Evolutionary conservation across 1,284 basidiomycete genomes (phyloP).

Genomic region (Pholiota adiposa): DNA sequence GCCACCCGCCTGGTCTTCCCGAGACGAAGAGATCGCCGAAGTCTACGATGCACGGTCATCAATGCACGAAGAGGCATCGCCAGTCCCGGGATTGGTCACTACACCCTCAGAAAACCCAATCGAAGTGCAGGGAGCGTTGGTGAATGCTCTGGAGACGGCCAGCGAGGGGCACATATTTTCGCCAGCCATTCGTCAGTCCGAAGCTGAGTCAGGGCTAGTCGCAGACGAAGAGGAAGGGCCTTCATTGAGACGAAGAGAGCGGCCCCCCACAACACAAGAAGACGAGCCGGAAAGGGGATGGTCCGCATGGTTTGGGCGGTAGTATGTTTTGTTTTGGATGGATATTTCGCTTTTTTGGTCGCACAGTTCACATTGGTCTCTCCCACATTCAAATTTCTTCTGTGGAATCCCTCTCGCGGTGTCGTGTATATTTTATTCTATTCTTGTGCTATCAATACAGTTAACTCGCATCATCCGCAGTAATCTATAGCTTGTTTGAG

Average conservation of each 20-base stretch:
- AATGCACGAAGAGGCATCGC: background rate
- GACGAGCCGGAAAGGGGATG: conserved; percentile 9
- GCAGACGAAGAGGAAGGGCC: conserved; percentile 15
- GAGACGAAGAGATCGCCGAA: conserved; percentile 5
- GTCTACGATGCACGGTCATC: conserved; percentile 1
- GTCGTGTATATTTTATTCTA: background rate
- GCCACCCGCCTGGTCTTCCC: conserved; percentile 6
- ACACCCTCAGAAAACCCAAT: conserved; percentile 27
- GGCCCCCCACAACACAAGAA: background rate
- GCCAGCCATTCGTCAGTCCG: background rate
- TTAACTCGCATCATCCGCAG: background rate
- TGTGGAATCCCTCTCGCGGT: background rate
- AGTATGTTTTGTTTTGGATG: background rate
- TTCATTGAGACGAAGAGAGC: conserved; percentile 12
- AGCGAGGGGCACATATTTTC: conserved; percentile 20
- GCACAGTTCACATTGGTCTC: too few species aligned
- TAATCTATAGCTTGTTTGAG: background rate
- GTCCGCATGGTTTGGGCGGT: conserved; percentile 21
- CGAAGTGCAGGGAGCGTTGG: conserved; percentile 25
- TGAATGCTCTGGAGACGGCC: conserved; percentile 28
- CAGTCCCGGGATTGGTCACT: conserved; percentile 20
- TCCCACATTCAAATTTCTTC: background rate
- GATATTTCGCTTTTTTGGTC: background rate
- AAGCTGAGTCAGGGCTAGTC: background rate
- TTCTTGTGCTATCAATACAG: background rate